Evolutionary conservation across 2,329 filamentous ascomycete species (phyloP), one percentile per base, ranked within the genome.

Genomic region (Aciculosporium take): DNA sequence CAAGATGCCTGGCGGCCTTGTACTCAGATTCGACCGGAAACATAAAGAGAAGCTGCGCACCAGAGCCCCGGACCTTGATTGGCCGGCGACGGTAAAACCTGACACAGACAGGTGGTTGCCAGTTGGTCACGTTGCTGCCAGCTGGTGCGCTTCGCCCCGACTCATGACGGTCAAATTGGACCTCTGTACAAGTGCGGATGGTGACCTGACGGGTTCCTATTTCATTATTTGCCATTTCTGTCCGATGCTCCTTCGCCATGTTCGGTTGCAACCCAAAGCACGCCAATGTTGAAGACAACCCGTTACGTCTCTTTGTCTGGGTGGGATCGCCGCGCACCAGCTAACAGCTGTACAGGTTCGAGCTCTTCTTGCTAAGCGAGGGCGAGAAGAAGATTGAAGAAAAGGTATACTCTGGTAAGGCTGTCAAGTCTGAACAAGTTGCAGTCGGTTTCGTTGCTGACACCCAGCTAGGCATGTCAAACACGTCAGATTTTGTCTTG

Each of bases 381-480:
- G 87, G 81, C 47, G 86, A 98, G 72, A 91, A 89, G 70, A 96
- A 95, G 66, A 85, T 94, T 44, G 82, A 87, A 45, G 81, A 87
- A 64, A 81, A 84, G 56, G 72, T 85, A 6, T 91, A 94, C 59
- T 91, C 88, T 43, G 85, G 89, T 94, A 71, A 62, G 81, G 4
- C 3, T 5, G 12, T 15, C 1, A 9, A 9, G 6, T 18, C 20
- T 1, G 20, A 10, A 32, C 5, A 35, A 29, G 15, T 7, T 13
- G 12, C 20, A 24, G 21, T 28, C 8, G 13, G 2, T 12, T 12
- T 12, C 12, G 17, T 20, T 10, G 5, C 15, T 41, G 21, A 44
- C 15, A 27, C 6, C 4, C 25, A 13, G 27, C 25, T 8, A 57
- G 87, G 86, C 56, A 87, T 94, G 58, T 85, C 89, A 18, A 94